A percentile compares a stretch with the other conserved stretches of the same genome.
These are phyloP conservation scores for Ilex paraguariensis DNA, from an alignment of 305 asterid genomes.

Conservation along the genomic window DNA sequence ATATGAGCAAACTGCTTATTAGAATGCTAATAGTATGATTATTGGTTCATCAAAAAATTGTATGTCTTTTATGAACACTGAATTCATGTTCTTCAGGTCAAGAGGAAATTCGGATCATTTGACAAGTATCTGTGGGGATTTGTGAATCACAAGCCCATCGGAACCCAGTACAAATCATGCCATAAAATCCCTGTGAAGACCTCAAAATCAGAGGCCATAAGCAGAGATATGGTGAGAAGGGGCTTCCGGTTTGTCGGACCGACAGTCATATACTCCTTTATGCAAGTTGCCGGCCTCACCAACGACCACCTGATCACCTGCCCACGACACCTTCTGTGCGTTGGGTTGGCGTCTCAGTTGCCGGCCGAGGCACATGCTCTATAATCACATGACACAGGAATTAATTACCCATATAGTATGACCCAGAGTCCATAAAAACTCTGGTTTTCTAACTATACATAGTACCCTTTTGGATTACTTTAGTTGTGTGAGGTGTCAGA, in stretches of 20 bases:
- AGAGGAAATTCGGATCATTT: slow-evolving; percentile 48
- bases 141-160: slow-evolving; percentile 59
- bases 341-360: slow-evolving; percentile 19
- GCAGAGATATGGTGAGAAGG: slow-evolving; percentile 80
- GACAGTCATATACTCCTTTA: slow-evolving; percentile 71
- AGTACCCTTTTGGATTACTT: slow-evolving; percentile 2
- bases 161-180: slow-evolving; percentile 50
- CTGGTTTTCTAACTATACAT: slow-evolving; percentile 21
- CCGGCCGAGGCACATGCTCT: slow-evolving; percentile 8
- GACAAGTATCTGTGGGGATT: slow-evolving; percentile 71
- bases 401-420: slow-evolving; percentile 2
- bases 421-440: neutral
- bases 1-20: neutral
- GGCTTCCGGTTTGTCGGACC: slow-evolving; percentile 80
- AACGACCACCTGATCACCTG: slow-evolving; percentile 75
- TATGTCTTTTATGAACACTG: neutral
- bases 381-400: neutral
- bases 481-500: slow-evolving; percentile 13
- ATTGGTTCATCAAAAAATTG: neutral
- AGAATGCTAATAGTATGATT: neutral
- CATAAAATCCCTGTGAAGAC: slow-evolving; percentile 81
- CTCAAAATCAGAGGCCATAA: slow-evolving; percentile 73
- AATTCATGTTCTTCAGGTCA: slow-evolving; percentile 29
- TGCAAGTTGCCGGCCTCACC: slow-evolving; percentile 87
- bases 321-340: slow-evolving; percentile 51